Conservation (phyloP, 2,329 filamentous ascomycete species). For the Lithohypha guttulata region DNA sequence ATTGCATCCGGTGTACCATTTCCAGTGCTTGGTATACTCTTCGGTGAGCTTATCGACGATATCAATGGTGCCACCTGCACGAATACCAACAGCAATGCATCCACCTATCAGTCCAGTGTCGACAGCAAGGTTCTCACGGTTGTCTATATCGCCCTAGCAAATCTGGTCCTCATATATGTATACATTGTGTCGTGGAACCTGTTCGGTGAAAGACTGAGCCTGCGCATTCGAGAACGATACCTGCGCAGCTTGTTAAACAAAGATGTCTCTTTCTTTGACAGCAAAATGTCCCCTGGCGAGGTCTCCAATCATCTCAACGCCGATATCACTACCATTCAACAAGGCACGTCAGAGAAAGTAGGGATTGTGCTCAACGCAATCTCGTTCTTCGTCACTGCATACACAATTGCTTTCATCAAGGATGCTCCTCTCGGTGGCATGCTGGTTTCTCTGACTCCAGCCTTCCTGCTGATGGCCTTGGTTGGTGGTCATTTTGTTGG, state of each 20-base stretch:
- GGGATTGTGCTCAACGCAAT: constrained; percentile 36
- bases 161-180: constrained; percentile 53
- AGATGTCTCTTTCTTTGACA: constrained; percentile 25
- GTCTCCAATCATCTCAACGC: constrained; percentile 37
- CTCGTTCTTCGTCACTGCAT: constrained; percentile 40
- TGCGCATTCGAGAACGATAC: constrained; percentile 46
- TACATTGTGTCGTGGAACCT: constrained; percentile 56
- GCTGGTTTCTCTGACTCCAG: constrained; percentile 36
- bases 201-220: constrained; percentile 52
- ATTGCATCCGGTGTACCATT: constrained; percentile 31
- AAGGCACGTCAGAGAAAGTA: constrained; percentile 41
- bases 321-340: constrained; percentile 38
- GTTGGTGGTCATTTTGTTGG: constrained; percentile 35
- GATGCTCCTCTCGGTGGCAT: constrained; percentile 36
- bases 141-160: constrained; percentile 53
- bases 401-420: constrained; percentile 40
- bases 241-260: constrained; percentile 19
- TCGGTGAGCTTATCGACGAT: constrained; percentile 32
- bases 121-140: constrained; percentile 50
- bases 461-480: constrained; percentile 36
- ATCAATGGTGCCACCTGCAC: constrained; percentile 23
- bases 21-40: constrained; percentile 30
- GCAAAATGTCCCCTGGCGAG: constrained; percentile 35
- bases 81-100: neutral
- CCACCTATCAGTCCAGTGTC: constrained; percentile 31